Evolutionary conservation across 768 basidiomycete species (phyloP), one percentile per base, ranked within the genome.

Genomic region (Xerocomellus chrysenteron): DNA sequence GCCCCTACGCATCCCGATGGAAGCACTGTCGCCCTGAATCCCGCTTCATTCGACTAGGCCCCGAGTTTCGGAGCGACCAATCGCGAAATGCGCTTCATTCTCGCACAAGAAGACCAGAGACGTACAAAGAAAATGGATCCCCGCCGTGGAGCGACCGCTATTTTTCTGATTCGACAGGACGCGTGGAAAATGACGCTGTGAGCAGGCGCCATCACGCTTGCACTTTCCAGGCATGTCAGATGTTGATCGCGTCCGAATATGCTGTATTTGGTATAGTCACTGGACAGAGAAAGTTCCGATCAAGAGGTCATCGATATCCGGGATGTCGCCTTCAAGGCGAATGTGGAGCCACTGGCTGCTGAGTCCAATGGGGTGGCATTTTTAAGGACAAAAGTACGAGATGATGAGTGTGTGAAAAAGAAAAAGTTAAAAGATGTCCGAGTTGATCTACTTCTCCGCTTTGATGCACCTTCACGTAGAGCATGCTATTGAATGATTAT

Each of bases 31-130:
- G 30, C 47, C 30, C 33, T 6, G 24, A 54, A 50, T 5, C 8
- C 19, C 26, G 19, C 24, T 45, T 6, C 41, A 28, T 8, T 28
- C 19, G 41, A 17, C n/a, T 21, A 26, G n/a, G 17, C 6, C n/a
- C 44, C 19, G 26, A 17, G 10, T 6, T 10, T n/a, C 16, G 50
- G 41, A 46, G 52, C 50, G 49, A 47, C 62, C 65, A 66, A 64
- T 66, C 55, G 62, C 65, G 49, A 55, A 67, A 59, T 58, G 52
- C 10, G 52, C 65, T 41, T 28, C 26, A 24, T 55, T 24, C 14
- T 21, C 19, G 32, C 26, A n/a, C 24, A 21, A 10, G 17, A 17
- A 14, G 21, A 8, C 8, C 33, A 19, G 10, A 40, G 46, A 52
- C 32, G 48, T 13, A 47, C 43, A 48, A 46, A 50, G 44, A 39